Conservation (phyloP, 805 yeast genomes). For the Wickerhamomyces hampshirensis region DNA sequence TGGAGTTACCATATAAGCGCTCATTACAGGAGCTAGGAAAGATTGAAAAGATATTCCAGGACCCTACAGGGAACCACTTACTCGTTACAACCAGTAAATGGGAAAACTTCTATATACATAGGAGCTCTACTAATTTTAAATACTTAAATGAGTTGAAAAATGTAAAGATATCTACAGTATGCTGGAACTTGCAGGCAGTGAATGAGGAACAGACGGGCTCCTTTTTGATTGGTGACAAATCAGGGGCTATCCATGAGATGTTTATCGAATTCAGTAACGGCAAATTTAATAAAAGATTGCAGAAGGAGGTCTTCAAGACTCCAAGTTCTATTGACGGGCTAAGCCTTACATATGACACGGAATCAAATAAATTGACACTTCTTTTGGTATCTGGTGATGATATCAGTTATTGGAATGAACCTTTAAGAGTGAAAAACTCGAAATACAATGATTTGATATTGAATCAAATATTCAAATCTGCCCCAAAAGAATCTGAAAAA, state of each 20-base stretch:
- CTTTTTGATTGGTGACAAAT: conserved; percentile 43
- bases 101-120: conserved; percentile 45
- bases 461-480: conserved; percentile 16
- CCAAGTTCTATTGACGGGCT: conserved; percentile 25
- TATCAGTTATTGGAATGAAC: conserved; percentile 24
- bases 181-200: conserved; percentile 35
- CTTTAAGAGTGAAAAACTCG: conserved; percentile 14
- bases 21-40: conserved; percentile 25
- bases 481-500: conserved; percentile 32
- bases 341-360: conserved; percentile 10
- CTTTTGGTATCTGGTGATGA: conserved; percentile 28
- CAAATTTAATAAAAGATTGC: conserved; percentile 39
- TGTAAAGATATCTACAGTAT: conserved; percentile 35
- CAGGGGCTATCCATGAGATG: conserved; percentile 46
- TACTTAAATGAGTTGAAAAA: conserved; percentile 44
- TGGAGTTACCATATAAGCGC: conserved; percentile 29
- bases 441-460: conserved; percentile 21
- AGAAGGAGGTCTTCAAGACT: conserved; percentile 31
- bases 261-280: conserved; percentile 41
- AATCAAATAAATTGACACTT: conserved; percentile 9
- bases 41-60: conserved; percentile 38
- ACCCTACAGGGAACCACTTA: conserved; percentile 48
- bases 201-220: conserved; percentile 37
- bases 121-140: conserved; percentile 36
- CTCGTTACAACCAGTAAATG: conserved; percentile 41